These are phyloP conservation scores for Haematococcus lacustris DNA, from an alignment of 139 green algal species.

Conservation along the genomic window DNA sequence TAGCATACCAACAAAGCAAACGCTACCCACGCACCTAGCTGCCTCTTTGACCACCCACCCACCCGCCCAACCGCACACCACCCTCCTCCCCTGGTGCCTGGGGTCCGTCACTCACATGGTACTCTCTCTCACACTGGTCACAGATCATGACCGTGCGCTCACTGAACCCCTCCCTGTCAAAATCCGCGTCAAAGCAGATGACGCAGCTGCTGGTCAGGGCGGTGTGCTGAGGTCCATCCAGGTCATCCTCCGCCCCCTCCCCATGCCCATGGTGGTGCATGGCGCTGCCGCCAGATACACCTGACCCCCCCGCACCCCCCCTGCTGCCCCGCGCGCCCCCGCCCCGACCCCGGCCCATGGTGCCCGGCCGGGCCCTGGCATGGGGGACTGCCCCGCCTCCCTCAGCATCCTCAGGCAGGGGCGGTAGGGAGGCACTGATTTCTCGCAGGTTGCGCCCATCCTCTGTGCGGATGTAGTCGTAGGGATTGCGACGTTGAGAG, in stretches of 20 bases:
- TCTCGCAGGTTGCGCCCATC: conserved; percentile 50
- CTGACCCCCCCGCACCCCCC: background rate
- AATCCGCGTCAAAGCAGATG: conserved; percentile 58
- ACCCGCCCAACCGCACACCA: background rate
- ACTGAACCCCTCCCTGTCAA: conserved; percentile 64
- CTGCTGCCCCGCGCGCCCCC: background rate
- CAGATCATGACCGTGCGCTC: conserved; percentile 88
- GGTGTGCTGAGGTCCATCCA: background rate
- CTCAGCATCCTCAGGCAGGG: conserved; percentile 12
- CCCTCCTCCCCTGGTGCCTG: too few relatives aligned
- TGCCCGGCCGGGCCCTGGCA: background rate
- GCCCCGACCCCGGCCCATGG: conserved; percentile 3
- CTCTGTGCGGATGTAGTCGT: conserved; percentile 69
- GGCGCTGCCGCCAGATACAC: background rate
- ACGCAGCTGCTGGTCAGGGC: conserved; percentile 63
- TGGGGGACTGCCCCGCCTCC: background rate
- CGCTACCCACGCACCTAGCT: background rate
- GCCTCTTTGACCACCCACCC: too few relatives aligned
- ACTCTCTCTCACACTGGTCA: conserved; percentile 94
- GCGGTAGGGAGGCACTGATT: conserved; percentile 28
- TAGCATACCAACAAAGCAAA: background rate
- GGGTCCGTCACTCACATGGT: conserved; percentile 71
- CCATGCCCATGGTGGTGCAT: background rate
- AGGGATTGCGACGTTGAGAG: conserved; percentile 57
- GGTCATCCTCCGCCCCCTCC: conserved; percentile 8